Base-by-base conservation (phyloP, 1,139 yeast species). In the Taphrina flavorubra region DNA sequence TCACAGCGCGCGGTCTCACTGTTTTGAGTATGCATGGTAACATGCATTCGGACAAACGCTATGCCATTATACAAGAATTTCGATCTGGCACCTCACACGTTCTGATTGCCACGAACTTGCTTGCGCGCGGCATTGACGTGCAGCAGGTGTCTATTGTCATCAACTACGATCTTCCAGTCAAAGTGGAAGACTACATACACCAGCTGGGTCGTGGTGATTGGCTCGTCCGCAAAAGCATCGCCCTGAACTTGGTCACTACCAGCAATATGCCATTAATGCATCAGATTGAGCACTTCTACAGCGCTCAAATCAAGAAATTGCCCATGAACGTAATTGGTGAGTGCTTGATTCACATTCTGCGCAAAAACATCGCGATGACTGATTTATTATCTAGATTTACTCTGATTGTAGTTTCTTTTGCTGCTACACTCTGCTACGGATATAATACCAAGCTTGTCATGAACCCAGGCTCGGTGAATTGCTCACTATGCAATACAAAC, bases 121-220 rank as follows among this genome's bases (percentile, higher is more conserved):
- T 92, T 83, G 99, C 99, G 77, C 90, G 99, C 86, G 99, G 99
- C 89, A 92, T 94, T 78, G 99, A 94, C 84, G 97, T 94, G 75
- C 99, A 94, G 86, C 99, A 94, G 84, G 98, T 94, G 74, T 92
- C 98, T 69, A 85, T 94, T 79, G 99, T 94, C 78, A 92, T 94
- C 81, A 94, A 94, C 88, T 94, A 90, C 85, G 99, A 94, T 81
- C 86, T 94, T 81, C 99, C 99, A 77, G 85, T 92, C 79, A 91
- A 92, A 88, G 90, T 92, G 82, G 98, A 94, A 84, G 92, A 94
- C 89, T 94, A 94, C 83, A 91, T 94, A 79, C 99, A 94, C 86
- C 90, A 99, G 87, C 94, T 94, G 79, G 99, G 99, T 87, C 90
- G 98, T 86, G 96, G 97, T 85, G 99, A 99, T 85, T 94, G 99